These are phyloP conservation scores for Cordyceps militaris DNA, from an alignment of 2,329 filamentous ascomycete species.

Conservation along the genomic window DNA sequence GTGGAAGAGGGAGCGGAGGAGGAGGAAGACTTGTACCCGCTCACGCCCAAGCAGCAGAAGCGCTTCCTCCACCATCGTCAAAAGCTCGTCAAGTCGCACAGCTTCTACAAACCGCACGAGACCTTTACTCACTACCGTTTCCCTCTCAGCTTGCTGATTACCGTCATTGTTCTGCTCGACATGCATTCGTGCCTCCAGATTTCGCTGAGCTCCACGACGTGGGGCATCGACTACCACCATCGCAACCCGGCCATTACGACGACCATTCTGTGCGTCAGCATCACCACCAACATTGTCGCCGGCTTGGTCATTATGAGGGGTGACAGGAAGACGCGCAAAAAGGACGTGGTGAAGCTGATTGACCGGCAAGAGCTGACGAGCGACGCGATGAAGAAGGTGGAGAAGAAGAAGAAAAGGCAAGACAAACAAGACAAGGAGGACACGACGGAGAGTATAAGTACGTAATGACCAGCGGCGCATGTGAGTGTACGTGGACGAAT, in stretches of 20 bases:
- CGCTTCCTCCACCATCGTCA: conserved; percentile 68
- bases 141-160: conserved; percentile 64
- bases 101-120: conserved; percentile 85
- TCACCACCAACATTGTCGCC: conserved; percentile 69
- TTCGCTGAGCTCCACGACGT: conserved; percentile 69
- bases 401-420: conserved; percentile 32
- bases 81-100: conserved; percentile 76
- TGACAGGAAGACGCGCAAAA: conserved; percentile 72
- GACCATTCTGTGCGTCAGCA: conserved; percentile 71
- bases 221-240: conserved; percentile 64
- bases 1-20: conserved; percentile 28
- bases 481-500: background rate
- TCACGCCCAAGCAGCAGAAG: conserved; percentile 59
- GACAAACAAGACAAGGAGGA: conserved; percentile 17
- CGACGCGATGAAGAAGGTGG: conserved; percentile 44
- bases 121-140: conserved; percentile 77
- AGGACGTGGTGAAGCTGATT: conserved; percentile 73
- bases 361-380: conserved; percentile 68
- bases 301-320: conserved; percentile 72
- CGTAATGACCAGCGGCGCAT: background rate
- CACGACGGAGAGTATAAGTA: background rate
- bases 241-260: conserved; percentile 70
- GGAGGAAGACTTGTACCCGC: conserved; percentile 43
- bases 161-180: conserved; percentile 72
- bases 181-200: conserved; percentile 76